These are phyloP conservation scores for Dioscorea alata DNA, from an alignment of 106 monocot species.

Conservation along the genomic window DNA sequence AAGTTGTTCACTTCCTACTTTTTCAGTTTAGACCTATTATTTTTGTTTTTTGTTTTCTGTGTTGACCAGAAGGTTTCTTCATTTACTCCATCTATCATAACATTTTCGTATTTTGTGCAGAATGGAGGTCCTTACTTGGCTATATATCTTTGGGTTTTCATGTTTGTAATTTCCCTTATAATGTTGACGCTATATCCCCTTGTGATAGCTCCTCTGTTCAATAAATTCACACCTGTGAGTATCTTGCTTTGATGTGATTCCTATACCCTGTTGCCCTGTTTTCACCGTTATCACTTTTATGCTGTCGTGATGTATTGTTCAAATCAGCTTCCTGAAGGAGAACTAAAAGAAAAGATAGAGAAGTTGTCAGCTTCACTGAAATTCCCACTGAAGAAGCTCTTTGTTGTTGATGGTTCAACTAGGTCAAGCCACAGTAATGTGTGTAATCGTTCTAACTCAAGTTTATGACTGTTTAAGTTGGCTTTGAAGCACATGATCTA, in stretches of 20 bases:
- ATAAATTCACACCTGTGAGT: slow-evolving; percentile 98
- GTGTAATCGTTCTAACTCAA: slow-evolving; percentile 12
- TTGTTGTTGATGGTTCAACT: slow-evolving; percentile 98
- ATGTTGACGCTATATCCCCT: slow-evolving; percentile 96
- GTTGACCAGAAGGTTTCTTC: background rate
- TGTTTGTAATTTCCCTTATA: slow-evolving; percentile 80
- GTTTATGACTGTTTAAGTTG: background rate
- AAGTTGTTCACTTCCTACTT: no score
- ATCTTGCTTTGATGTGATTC: slow-evolving; percentile 5
- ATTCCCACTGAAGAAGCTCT: slow-evolving; percentile 94
- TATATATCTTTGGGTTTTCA: slow-evolving; percentile 95
- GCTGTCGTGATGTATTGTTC: background rate
- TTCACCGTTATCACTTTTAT: background rate
- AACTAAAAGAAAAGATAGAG: slow-evolving; percentile 83
- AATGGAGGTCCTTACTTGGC: slow-evolving; percentile 98
- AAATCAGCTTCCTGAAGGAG: slow-evolving; percentile 83
- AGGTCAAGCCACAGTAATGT: slow-evolving; percentile 99
- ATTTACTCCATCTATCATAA: background rate
- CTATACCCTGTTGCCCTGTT: background rate
- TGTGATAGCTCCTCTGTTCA: slow-evolving; percentile 92
- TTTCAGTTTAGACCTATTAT: background rate
- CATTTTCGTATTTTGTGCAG: slow-evolving; percentile 23
- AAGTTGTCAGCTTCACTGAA: slow-evolving; percentile 78
- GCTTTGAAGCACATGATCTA: no score
- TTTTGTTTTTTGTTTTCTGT: background rate